Conservation (phyloP, 2,329 filamentous ascomycete species). For the Lachnellula hyalina region DNA sequence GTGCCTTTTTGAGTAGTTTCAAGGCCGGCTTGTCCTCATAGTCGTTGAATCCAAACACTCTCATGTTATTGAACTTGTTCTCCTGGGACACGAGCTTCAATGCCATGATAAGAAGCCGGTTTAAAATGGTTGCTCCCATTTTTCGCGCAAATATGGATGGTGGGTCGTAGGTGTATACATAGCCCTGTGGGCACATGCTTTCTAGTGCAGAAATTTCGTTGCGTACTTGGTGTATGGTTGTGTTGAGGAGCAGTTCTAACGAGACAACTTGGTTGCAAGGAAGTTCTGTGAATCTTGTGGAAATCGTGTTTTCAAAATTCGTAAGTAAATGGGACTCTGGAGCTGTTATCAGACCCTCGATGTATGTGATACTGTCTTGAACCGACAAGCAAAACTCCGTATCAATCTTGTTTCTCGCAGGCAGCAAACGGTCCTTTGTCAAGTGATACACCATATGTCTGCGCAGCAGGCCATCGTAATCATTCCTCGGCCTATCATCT, state of each 20-base stretch:
- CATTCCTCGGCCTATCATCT: slow-evolving; percentile 4
- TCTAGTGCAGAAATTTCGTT: slow-evolving; percentile 27
- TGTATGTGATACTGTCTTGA: slow-evolving; percentile 1
- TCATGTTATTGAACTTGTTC: slow-evolving; percentile 19
- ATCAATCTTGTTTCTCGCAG: slow-evolving; percentile 7
- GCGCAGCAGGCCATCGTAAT: slow-evolving; percentile 20
- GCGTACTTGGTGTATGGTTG: slow-evolving; percentile 18
- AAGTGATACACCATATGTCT: slow-evolving; percentile 23
- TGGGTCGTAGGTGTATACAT: slow-evolving; percentile 27
- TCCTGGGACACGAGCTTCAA: slow-evolving; percentile 16
- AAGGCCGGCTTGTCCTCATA: slow-evolving; percentile 13
- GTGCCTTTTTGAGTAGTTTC: slow-evolving; percentile 3
- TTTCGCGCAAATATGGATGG: slow-evolving; percentile 24
- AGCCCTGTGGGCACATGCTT: slow-evolving; percentile 22
- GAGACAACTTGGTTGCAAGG: slow-evolving; percentile 13
- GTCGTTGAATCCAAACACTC: slow-evolving; percentile 24
- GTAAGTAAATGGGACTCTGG: not conserved
- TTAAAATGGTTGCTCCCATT: slow-evolving; percentile 18
- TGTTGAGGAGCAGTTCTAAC: slow-evolving; percentile 23
- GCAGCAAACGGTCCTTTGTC: slow-evolving; percentile 7
- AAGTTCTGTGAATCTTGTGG: slow-evolving; percentile 10
- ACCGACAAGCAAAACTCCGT: not conserved
- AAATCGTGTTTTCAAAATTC: not conserved
- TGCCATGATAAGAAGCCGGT: slow-evolving; percentile 20
- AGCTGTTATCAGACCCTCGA: slow-evolving; percentile 9